Evolutionary conservation across 306 rosid genomes (phyloP).

Genomic region (Malus sylvestris): DNA sequence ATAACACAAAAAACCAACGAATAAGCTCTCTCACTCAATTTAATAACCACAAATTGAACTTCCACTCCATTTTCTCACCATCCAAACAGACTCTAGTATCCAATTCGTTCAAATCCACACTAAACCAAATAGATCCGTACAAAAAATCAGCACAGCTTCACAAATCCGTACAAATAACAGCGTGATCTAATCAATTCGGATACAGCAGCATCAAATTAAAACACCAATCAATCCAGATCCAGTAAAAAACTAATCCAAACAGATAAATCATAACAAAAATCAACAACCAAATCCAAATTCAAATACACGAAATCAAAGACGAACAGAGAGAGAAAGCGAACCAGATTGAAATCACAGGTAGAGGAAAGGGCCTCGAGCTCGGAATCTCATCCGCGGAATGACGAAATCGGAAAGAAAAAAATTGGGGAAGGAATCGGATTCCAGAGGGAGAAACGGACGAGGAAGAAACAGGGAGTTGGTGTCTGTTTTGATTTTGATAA

Average conservation of each 20-base stretch:
- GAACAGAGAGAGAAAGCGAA: not conserved
- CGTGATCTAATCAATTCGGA: constrained; percentile 11
- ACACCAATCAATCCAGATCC: constrained; percentile 16
- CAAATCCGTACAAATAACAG: not conserved
- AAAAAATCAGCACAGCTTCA: not conserved
- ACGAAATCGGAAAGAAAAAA: not conserved
- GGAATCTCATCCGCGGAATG: not conserved
- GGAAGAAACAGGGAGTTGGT: not conserved
- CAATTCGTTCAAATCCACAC: not conserved
- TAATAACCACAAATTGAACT: not conserved
- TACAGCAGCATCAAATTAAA: not conserved
- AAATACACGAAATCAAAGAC: not conserved
- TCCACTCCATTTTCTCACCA: not conserved
- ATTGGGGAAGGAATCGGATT: constrained; percentile 23
- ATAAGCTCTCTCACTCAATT: not conserved
- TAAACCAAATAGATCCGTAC: not conserved
- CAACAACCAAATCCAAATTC: not conserved
- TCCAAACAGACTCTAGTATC: not conserved
- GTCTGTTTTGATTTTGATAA: not conserved
- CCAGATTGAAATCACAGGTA: constrained; percentile 18
- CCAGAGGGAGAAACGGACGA: constrained; percentile 2
- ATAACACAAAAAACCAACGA: not conserved
- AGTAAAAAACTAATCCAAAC: not conserved
- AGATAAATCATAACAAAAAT: not conserved
- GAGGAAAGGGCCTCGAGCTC: constrained; percentile 14